Evolutionary conservation across 805 yeast species (phyloP).

Genomic region (Wickerhamiella sorbophila): DNA sequence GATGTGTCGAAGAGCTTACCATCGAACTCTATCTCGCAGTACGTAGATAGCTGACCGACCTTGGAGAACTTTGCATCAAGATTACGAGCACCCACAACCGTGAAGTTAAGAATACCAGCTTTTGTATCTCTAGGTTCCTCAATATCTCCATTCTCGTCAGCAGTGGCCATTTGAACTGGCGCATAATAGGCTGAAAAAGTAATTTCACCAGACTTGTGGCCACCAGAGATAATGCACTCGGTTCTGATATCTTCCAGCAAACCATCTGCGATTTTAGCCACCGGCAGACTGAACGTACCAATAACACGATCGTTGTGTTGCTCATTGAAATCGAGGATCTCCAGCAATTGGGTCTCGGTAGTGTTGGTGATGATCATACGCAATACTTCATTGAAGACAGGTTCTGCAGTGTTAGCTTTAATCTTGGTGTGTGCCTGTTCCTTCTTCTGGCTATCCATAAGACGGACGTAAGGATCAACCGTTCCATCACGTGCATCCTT

Average conservation of each 20-base stretch:
- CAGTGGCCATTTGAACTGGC: conserved; percentile 46
- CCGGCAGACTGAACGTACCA: conserved; percentile 63
- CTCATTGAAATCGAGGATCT: conserved; percentile 64
- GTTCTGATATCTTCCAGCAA: conserved; percentile 33
- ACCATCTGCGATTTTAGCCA: conserved; percentile 45
- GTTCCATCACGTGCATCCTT: conserved; percentile 63
- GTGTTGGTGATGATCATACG: conserved; percentile 57
- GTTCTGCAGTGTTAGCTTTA: conserved; percentile 51
- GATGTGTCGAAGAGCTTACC: conserved; percentile 48
- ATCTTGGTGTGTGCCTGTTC: conserved; percentile 56
- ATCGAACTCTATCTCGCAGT: conserved; percentile 56
- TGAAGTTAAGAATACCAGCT: conserved; percentile 76
- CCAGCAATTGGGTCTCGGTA: conserved; percentile 67
- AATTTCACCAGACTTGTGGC: conserved; percentile 67
- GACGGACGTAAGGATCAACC: conserved; percentile 75
- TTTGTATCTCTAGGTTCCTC: conserved; percentile 84
- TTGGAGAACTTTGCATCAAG: conserved; percentile 27
- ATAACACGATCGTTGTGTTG: conserved; percentile 61
- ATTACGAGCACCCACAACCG: conserved; percentile 48
- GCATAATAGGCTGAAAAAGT: conserved; percentile 56
- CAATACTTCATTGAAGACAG: conserved; percentile 74
- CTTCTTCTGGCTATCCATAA: conserved; percentile 37
- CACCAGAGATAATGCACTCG: conserved; percentile 59
- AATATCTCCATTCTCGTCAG: conserved; percentile 46
- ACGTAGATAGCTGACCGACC: conserved; percentile 45